Percentiles rank a stretch among this genome's conserved stretches.
Conservation (phyloP, 192 early-diverging fungal genomes). For the Coemansia sp. region DNA sequence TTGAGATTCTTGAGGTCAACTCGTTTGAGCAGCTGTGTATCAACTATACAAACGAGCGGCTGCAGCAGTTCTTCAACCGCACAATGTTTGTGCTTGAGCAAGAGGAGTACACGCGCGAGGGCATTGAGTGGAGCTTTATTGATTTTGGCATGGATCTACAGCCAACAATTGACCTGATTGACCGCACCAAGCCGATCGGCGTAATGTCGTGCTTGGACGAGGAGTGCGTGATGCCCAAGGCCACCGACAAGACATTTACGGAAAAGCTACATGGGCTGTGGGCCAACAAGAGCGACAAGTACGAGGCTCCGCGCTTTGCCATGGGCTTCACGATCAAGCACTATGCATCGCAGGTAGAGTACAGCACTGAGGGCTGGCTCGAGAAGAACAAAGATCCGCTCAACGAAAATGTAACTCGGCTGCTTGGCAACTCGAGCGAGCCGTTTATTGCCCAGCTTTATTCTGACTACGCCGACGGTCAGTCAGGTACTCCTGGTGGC, state of each 20-base stretch:
- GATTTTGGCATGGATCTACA: constrained; percentile 97
- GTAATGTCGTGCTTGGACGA: constrained; percentile 95
- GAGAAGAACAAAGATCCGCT: constrained; percentile 99
- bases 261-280: constrained; percentile 88
- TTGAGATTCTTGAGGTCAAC: constrained; percentile 98
- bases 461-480: constrained; percentile 69
- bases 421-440: constrained; percentile 80
- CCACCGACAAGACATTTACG: constrained; percentile 91
- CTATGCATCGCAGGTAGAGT: constrained; percentile 96
- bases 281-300: constrained; percentile 85
- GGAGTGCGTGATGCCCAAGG: constrained; percentile 97
- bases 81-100: constrained; percentile 99
- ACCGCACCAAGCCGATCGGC: constrained; percentile 95
- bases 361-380: constrained; percentile 85
- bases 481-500: constrained; percentile 1
- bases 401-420: constrained; percentile 87
- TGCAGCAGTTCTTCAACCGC: constrained; percentile 99
- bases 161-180: constrained; percentile 97
- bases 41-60: constrained; percentile 98
- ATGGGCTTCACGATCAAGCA: constrained; percentile 88
- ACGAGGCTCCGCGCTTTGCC: constrained; percentile 80
- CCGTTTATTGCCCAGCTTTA: constrained; percentile 79
- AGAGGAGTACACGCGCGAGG: constrained; percentile 94
- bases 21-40: constrained; percentile 99
- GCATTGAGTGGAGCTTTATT: constrained; percentile 97